A percentile compares a stretch with the other conserved stretches of the same genome.
phyloP scores from a whole-genome alignment of 2,329 filamentous ascomycete species.

The Colletotrichum australisinense region DNA sequence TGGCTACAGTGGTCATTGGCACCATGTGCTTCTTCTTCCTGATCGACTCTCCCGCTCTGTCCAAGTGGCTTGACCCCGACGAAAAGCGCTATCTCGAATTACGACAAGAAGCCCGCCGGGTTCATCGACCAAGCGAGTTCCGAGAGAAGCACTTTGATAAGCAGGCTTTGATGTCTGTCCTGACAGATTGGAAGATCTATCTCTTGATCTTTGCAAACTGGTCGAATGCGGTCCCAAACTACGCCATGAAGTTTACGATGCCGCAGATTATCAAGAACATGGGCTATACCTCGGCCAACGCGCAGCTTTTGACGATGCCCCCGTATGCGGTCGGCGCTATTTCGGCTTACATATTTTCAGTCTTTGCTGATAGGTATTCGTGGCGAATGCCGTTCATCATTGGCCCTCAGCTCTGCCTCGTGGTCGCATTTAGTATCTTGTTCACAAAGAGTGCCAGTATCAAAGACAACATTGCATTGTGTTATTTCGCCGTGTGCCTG shows the following conservation, averaged over 20 bases:
- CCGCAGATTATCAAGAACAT: conserved; percentile 53
- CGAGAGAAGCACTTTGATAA: conserved; percentile 46
- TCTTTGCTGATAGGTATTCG: conserved; percentile 49
- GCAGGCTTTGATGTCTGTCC: conserved; percentile 49
- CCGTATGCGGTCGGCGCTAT: conserved; percentile 49
- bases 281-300: conserved; percentile 49
- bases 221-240: conserved; percentile 52
- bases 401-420: conserved; percentile 45
- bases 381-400: conserved; percentile 54
- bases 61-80: conserved; percentile 50
- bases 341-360: conserved; percentile 45
- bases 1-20: conserved; percentile 52
- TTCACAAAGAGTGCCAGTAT: conserved; percentile 50
- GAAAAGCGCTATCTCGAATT: conserved; percentile 54
- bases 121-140: conserved; percentile 39
- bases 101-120: conserved; percentile 46
- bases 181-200: conserved; percentile 60
- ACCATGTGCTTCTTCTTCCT: conserved; percentile 58
- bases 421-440: conserved; percentile 50
- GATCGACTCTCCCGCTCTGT: conserved; percentile 53
- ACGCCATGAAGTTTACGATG: conserved; percentile 48
- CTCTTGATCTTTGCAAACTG: conserved; percentile 55
- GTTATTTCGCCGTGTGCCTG: conserved; percentile 57
- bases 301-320: conserved; percentile 47
- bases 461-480: conserved; percentile 51